Evolutionary conservation across 2,329 filamentous ascomycete genomes (phyloP).

Genomic region (Didymella keratinophila): DNA sequence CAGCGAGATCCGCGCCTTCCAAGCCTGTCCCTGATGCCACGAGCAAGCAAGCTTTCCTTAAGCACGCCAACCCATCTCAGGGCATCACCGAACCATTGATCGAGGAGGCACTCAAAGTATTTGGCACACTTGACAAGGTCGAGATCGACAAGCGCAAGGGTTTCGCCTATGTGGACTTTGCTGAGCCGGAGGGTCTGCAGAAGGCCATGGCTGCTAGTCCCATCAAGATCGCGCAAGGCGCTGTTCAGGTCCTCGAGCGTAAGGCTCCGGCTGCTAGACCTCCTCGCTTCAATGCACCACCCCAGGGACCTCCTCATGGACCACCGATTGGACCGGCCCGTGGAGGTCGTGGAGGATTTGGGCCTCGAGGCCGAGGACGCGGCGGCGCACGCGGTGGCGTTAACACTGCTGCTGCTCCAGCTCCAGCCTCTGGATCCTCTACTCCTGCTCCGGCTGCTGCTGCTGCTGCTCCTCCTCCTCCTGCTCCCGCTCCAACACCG

Average conservation of each 20-base stretch:
- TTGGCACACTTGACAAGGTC: constrained; percentile 78
- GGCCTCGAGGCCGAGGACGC: constrained; percentile 46
- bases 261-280: constrained; percentile 62
- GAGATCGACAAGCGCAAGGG: constrained; percentile 96
- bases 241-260: constrained; percentile 85
- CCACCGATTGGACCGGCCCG: constrained; percentile 43
- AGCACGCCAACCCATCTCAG: constrained; percentile 78
- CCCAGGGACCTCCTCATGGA: constrained; percentile 35
- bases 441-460: neutral
- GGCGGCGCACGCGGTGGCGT: constrained; percentile 44
- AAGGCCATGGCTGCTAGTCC: constrained; percentile 85
- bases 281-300: constrained; percentile 41
- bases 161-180: constrained; percentile 92
- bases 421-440: constrained; percentile 10
- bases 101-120: constrained; percentile 74
- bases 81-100: constrained; percentile 86
- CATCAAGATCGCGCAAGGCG: constrained; percentile 81
- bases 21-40: constrained; percentile 41
- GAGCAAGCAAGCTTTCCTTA: constrained; percentile 63
- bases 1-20: constrained; percentile 24
- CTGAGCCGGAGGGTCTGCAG: constrained; percentile 72
- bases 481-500: constrained; percentile 1
- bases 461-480: neutral
- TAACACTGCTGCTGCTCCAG: constrained; percentile 23
- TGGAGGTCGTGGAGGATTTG: constrained; percentile 44